These are phyloP conservation scores for Cenchrus fungigraminus DNA, from an alignment of 176 grass and related monocot genomes.

Conservation along the genomic window DNA sequence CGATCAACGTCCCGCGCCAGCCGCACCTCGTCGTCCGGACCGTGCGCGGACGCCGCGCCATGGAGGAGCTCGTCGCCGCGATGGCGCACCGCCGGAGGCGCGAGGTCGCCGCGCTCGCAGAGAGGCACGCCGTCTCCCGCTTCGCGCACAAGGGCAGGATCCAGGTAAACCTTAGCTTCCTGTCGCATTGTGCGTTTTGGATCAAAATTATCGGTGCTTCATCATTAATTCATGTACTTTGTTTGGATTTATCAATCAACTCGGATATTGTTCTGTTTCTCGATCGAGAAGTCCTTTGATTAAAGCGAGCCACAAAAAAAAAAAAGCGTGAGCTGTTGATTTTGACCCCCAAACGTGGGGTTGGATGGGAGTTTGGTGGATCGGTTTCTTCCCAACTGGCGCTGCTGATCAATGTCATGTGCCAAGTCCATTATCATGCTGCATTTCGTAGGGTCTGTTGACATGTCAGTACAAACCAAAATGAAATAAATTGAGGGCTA, in stretches of 20 bases:
- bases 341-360: conserved; percentile 45
- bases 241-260: conserved; percentile 8
- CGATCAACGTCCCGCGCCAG: not conserved
- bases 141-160: conserved; percentile 79
- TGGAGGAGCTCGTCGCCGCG: conserved; percentile 75
- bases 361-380: conserved; percentile 54
- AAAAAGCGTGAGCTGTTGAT: conserved; percentile 50
- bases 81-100: conserved; percentile 68
- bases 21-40: conserved; percentile 42
- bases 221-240: conserved; percentile 24
- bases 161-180: conserved; percentile 52
- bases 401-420: conserved; percentile 56
- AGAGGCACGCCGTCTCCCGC: conserved; percentile 61
- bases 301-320: conserved; percentile 19
- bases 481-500: not conserved
- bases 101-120: conserved; percentile 63
- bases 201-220: not conserved
- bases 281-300: conserved; percentile 36
- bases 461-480: not conserved
- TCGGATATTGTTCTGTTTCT: conserved; percentile 33
- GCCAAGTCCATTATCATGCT: conserved; percentile 40
- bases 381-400: conserved; percentile 59
- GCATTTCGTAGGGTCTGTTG: conserved; percentile 31
- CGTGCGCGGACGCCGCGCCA: conserved; percentile 64
- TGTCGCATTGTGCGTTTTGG: conserved; percentile 16